Evolutionary conservation across 768 basidiomycete genomes (phyloP).

Genomic region (Pseudohyphozyma bogoriensis): DNA sequence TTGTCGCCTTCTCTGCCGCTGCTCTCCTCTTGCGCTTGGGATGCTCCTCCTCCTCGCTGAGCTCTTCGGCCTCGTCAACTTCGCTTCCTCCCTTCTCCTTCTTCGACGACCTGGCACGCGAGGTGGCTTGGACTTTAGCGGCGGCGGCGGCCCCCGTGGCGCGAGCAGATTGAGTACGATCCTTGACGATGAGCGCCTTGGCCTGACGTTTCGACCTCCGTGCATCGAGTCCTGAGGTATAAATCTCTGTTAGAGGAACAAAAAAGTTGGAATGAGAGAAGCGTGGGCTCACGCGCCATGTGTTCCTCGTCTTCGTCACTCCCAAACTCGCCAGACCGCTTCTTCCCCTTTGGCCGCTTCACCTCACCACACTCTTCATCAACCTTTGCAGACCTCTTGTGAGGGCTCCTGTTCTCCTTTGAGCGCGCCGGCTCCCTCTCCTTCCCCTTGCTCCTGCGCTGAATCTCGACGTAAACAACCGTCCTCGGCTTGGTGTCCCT

Average conservation of each 20-base stretch:
- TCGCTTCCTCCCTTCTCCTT: background rate
- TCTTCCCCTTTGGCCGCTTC: background rate
- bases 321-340: background rate
- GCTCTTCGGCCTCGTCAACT: background rate
- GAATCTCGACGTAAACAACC: constrained; percentile 16
- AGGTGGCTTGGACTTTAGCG: constrained; percentile 2
- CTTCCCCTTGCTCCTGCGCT: background rate
- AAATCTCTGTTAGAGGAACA: background rate
- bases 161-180: constrained; percentile 6
- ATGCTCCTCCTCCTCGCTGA: background rate
- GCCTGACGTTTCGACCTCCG: constrained; percentile 13
- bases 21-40: constrained; percentile 1
- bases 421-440: background rate
- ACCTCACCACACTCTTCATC: background rate
- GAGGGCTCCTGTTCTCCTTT: no score
- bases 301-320: constrained; percentile 8
- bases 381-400: no score
- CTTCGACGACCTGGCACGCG: background rate
- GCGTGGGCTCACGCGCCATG: constrained; percentile 12
- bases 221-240: constrained; percentile 3
- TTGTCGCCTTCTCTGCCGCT: background rate
- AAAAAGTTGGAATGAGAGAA: background rate
- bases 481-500: constrained; percentile 8
- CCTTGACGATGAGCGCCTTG: constrained; percentile 23
- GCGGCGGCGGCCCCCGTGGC: constrained; percentile 17